A percentile compares a stretch with the other conserved stretches of the same genome.
Evolutionary conservation across 495 filamentous ascomycete species (phyloP).

Genomic region (Mycothermus thermophilus): DNA sequence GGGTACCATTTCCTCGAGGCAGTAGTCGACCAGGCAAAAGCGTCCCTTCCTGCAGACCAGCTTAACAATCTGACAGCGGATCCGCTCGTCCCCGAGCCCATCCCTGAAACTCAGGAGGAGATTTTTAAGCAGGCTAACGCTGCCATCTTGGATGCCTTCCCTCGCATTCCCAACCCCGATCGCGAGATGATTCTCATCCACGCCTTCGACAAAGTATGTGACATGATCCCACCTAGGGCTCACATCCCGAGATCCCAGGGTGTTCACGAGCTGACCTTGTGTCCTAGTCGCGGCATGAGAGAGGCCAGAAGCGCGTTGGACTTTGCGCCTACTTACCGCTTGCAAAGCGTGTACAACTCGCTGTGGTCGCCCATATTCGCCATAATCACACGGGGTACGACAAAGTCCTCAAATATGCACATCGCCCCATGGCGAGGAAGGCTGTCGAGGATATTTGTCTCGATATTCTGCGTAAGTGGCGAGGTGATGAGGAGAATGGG

Average conservation of each 20-base stretch:
- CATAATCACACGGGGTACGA: conserved; percentile 84
- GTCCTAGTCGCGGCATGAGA: too few species aligned
- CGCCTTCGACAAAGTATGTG: conserved; percentile 67
- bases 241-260: neutral
- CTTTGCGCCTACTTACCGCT: conserved; percentile 51
- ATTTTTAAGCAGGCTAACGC: conserved; percentile 60
- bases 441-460: conserved; percentile 57
- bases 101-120: conserved; percentile 44
- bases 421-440: conserved; percentile 55
- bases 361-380: conserved; percentile 73
- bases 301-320: conserved; percentile 43
- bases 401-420: conserved; percentile 48
- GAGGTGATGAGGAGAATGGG: conserved; percentile 69
- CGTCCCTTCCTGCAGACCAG: conserved; percentile 15
- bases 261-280: too few species aligned
- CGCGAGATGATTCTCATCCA: conserved; percentile 62
- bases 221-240: conserved; percentile 1
- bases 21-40: conserved; percentile 37
- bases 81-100: conserved; percentile 31
- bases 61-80: conserved; percentile 8
- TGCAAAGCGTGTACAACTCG: conserved; percentile 64
- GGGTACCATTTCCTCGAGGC: conserved; percentile 58
- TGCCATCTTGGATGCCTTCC: conserved; percentile 70
- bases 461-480: conserved; percentile 68
- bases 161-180: conserved; percentile 68